Evolutionary conservation across 192 early-diverging fungal species (phyloP).

Genomic region (Linnemannia zychae): DNA sequence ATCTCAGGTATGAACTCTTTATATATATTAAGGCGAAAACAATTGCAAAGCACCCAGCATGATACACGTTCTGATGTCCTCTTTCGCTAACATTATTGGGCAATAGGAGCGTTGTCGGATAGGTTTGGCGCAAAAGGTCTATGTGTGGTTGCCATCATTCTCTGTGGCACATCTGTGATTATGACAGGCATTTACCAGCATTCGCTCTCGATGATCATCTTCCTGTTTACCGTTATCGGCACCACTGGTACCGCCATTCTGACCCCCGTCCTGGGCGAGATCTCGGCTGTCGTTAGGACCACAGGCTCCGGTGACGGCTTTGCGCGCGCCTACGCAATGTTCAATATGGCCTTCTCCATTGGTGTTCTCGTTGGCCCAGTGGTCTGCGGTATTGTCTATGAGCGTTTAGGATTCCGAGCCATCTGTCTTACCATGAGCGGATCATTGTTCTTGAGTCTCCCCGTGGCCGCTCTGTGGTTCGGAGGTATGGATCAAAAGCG

Average conservation of each 20-base stretch:
- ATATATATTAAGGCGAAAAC: neutral
- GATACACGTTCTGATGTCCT: neutral
- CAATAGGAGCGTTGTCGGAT: slow-evolving; percentile 40
- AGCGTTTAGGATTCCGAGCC: slow-evolving; percentile 60
- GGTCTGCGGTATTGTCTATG: slow-evolving; percentile 69
- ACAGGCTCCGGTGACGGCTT: slow-evolving; percentile 70
- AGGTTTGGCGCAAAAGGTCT: slow-evolving; percentile 38
- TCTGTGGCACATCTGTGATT: slow-evolving; percentile 21
- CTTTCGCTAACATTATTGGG: neutral
- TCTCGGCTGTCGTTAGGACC: slow-evolving; percentile 71
- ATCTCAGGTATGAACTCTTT: slow-evolving; percentile 61
- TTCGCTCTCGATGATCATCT: slow-evolving; percentile 38
- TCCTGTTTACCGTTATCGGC: slow-evolving; percentile 37
- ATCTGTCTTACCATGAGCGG: slow-evolving; percentile 30
- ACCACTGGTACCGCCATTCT: slow-evolving; percentile 42
- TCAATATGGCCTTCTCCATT: slow-evolving; percentile 81
- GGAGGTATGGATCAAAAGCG: slow-evolving; percentile 31
- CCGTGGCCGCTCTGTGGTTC: slow-evolving; percentile 22
- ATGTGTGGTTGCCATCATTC: slow-evolving; percentile 17
- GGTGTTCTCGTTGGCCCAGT: slow-evolving; percentile 83
- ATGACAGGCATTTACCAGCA: neutral
- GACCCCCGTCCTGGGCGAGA: slow-evolving; percentile 40
- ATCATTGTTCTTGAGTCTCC: slow-evolving; percentile 11
- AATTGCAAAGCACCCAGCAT: slow-evolving; percentile 5
- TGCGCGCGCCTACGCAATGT: slow-evolving; percentile 76